These are phyloP conservation scores for Ambrosiella xylebori DNA, from an alignment of 2,329 filamentous ascomycete genomes.

Conservation along the genomic window DNA sequence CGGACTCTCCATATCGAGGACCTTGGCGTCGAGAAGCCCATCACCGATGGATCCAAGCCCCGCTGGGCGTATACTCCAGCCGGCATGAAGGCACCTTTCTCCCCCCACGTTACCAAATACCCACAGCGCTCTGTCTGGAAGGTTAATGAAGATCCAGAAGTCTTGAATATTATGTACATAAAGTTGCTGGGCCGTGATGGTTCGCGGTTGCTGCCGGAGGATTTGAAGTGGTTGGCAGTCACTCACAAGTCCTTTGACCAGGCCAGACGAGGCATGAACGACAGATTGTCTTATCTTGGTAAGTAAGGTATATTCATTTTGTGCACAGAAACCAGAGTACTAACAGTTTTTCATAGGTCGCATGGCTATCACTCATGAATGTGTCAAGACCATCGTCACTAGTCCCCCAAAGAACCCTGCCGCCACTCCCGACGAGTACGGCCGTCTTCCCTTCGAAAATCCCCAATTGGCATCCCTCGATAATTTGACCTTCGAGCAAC, in stretches of 20 bases:
- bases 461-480: constrained; percentile 54
- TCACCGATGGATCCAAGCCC: constrained; percentile 22
- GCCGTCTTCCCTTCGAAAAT: constrained; percentile 51
- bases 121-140: constrained; percentile 37
- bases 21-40: background rate
- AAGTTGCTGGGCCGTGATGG: constrained; percentile 57
- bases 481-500: constrained; percentile 46
- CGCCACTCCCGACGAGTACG: constrained; percentile 28
- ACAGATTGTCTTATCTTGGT: constrained; percentile 48
- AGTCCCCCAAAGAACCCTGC: constrained; percentile 18
- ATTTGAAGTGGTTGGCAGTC: constrained; percentile 90
- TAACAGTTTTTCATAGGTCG: constrained; percentile 15
- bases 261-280: constrained; percentile 84
- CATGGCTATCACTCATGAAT: constrained; percentile 17
- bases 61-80: constrained; percentile 57
- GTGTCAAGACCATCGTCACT: constrained; percentile 39
- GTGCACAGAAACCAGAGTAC: background rate
- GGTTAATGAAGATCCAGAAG: constrained; percentile 59
- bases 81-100: constrained; percentile 53
- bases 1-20: background rate
- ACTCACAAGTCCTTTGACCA: constrained; percentile 99
- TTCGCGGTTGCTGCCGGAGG: constrained; percentile 61
- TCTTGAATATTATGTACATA: constrained; percentile 62
- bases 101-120: constrained; percentile 38
- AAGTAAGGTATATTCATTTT: background rate